These are phyloP conservation scores for Aspergillus sojae DNA, from an alignment of 2,329 filamentous ascomycete species.

Conservation along the genomic window DNA sequence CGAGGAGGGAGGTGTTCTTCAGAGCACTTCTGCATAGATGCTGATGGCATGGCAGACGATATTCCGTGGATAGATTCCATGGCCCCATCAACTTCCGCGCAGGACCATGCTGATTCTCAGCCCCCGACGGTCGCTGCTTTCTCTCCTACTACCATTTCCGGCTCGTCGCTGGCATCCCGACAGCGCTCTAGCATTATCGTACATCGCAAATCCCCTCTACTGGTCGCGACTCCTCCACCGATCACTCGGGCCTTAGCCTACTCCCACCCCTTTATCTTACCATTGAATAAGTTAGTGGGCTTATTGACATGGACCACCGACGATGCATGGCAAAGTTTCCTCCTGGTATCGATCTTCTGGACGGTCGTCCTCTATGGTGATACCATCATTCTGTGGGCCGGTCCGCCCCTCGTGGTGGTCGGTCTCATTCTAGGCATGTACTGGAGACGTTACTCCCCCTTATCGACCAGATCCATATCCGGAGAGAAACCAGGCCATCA, in stretches of 20 bases:
- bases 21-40: conserved; percentile 4
- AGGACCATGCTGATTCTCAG: conserved; percentile 47
- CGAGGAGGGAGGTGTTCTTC: neutral
- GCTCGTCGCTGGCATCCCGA: conserved; percentile 68
- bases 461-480: conserved; percentile 82
- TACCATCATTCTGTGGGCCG: conserved; percentile 75
- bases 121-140: conserved; percentile 85
- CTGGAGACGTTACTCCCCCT: conserved; percentile 80
- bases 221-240: conserved; percentile 91
- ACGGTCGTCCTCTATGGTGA: conserved; percentile 83
- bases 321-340: conserved; percentile 96
- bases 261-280: conserved; percentile 90
- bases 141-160: conserved; percentile 77
- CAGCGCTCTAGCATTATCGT: conserved; percentile 90
- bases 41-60: conserved; percentile 37
- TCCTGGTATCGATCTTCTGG: conserved; percentile 86
- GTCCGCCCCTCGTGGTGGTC: conserved; percentile 78
- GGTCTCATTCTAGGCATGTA: conserved; percentile 91
- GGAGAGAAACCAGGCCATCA: conserved; percentile 63
- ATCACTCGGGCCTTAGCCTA: conserved; percentile 93
- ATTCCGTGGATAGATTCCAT: conserved; percentile 59
- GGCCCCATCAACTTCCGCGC: conserved; percentile 46
- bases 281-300: conserved; percentile 81
- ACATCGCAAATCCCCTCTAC: conserved; percentile 91
- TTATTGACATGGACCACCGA: conserved; percentile 91